phyloP scores from a whole-genome alignment of 352 stramenopile species.

The Globisporangium ultimum region DNA sequence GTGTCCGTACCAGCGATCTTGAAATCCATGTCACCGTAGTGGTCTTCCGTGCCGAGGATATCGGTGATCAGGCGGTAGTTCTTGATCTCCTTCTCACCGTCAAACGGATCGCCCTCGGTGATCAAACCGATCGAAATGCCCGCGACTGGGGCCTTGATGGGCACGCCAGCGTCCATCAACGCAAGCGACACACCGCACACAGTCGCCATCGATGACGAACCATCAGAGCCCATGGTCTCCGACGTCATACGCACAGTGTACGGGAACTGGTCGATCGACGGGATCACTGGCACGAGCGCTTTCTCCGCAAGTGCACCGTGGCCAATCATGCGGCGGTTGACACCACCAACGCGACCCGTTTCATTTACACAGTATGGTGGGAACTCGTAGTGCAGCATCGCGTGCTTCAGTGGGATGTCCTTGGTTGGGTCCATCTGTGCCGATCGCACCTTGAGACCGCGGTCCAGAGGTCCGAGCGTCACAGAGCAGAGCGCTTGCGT shows the following conservation, averaged over 20 bases:
- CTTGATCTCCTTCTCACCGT: conserved; percentile 58
- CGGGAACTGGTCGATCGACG: conserved; percentile 90
- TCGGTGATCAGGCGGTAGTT: conserved; percentile 94
- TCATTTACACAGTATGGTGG: conserved; percentile 97
- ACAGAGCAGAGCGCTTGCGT: conserved; percentile 90
- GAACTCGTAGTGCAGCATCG: conserved; percentile 99
- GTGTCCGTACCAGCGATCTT: conserved; percentile 91
- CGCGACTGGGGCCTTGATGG: conserved; percentile 90
- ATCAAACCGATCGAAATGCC: conserved; percentile 95
- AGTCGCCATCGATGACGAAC: conserved; percentile 95
- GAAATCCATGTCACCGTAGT: conserved; percentile 98
- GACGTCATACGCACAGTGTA: conserved; percentile 96
- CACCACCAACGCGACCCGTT: conserved; percentile 81
- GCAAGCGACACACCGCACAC: conserved; percentile 96
- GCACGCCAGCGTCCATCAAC: conserved; percentile 97
- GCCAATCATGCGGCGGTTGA: conserved; percentile 93
- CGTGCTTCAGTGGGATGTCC: conserved; percentile 54
- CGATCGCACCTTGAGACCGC: conserved; percentile 66
- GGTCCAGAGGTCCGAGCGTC: conserved; percentile 80
- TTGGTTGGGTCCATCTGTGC: conserved; percentile 44
- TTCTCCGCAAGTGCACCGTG: conserved; percentile 97
- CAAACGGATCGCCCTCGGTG: conserved; percentile 65
- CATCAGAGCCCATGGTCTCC: conserved; percentile 94
- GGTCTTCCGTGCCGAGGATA: conserved; percentile 97
- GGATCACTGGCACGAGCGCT: conserved; percentile 91